Base-by-base conservation (phyloP, 2,329 filamentous ascomycete species). In the Colletotrichum graminicola region DNA sequence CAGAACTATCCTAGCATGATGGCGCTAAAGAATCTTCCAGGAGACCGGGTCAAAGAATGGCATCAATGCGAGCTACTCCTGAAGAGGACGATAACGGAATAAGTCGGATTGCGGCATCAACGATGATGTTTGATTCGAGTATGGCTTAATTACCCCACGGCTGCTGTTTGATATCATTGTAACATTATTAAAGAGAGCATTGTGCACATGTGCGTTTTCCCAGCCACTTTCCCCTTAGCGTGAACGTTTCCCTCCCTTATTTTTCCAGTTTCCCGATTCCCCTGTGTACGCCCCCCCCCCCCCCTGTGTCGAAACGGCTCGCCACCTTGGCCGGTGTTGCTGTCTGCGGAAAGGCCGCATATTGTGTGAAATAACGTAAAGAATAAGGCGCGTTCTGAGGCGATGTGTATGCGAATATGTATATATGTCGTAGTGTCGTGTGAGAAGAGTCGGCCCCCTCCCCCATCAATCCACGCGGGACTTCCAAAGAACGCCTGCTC, bases 401-500 rank as follows among this genome's bases (percentile, higher is more conserved):
- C 21, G 32, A 29, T 51, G 26, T 11, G 49, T 52, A 29, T 32
- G 45, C 3, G 8, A n/a, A 6, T 18, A 32, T 43, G 29, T 47
- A 18, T 39, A 29, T 18, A n/a, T 39, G 36, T 26, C 3, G 29
- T 51, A 7, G 49, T 8, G 49, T 16, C 2, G 32, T 45, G 49
- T 7, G 49, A 47, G 39, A 41, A 49, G 32, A 52, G 39, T n/a
- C 5, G 10, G 32, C 16, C n/a, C 45, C n/a, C 29, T 26, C 51
- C 60, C 47, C 39, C 32, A 32, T 41, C n/a, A 26, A 43, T 56
- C 41, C 59, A 54, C 51, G 32, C 45, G 12, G 34, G 47, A 61
- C 49, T 26, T 21, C 47, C 55, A 52, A 36, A 61, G 10, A 67
- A 67, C 63, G 63, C 62, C 63, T 41, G 62, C 67, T 52, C 49